These are phyloP conservation scores for Berkeleyomyces basicola DNA, from an alignment of 2,329 filamentous ascomycete species.

Conservation along the genomic window DNA sequence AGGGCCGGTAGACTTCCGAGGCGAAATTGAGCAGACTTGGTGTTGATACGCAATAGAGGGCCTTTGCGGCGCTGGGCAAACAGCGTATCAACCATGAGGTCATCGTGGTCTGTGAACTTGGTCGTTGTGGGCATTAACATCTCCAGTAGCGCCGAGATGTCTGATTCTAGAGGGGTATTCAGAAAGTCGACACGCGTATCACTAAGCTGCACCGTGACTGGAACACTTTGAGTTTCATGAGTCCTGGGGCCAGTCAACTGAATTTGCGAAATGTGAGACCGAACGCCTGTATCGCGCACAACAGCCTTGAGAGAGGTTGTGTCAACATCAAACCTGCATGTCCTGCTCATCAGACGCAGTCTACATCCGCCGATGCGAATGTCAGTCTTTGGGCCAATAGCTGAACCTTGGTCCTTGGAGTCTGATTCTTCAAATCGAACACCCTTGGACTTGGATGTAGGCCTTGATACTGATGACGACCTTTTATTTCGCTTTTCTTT, in stretches of 20 bases:
- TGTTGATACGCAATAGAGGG: slow-evolving; percentile 54
- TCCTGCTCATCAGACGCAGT: slow-evolving; percentile 61
- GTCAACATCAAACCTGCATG: slow-evolving; percentile 56
- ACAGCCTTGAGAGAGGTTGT: slow-evolving; percentile 72
- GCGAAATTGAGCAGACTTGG: slow-evolving; percentile 47
- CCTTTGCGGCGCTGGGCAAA: slow-evolving; percentile 76
- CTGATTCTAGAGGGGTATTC: slow-evolving; percentile 54
- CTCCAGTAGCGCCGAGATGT: slow-evolving; percentile 66
- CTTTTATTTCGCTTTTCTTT: background rate
- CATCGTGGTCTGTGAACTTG: slow-evolving; percentile 76
- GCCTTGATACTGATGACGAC: slow-evolving; percentile 17
- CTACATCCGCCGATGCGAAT: slow-evolving; percentile 58
- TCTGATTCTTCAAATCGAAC: slow-evolving; percentile 41
- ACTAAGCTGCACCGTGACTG: slow-evolving; percentile 44
- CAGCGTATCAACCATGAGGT: slow-evolving; percentile 87
- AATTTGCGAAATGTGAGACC: slow-evolving; percentile 59
- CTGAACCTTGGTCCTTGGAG: slow-evolving; percentile 27
- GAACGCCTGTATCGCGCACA: slow-evolving; percentile 54
- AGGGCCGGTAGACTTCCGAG: slow-evolving; percentile 50
- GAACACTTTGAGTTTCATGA: slow-evolving; percentile 32
- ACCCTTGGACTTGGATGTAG: slow-evolving; percentile 31
- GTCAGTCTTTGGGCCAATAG: slow-evolving; percentile 45
- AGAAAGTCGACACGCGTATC: slow-evolving; percentile 59
- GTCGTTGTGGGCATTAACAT: slow-evolving; percentile 84
- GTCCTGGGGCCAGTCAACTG: slow-evolving; percentile 50